A percentile compares a stretch with the other conserved stretches of the same genome.
Evolutionary conservation across 164 flowering plant species (phyloP).

Genomic region (Stephania yunnanensis): DNA sequence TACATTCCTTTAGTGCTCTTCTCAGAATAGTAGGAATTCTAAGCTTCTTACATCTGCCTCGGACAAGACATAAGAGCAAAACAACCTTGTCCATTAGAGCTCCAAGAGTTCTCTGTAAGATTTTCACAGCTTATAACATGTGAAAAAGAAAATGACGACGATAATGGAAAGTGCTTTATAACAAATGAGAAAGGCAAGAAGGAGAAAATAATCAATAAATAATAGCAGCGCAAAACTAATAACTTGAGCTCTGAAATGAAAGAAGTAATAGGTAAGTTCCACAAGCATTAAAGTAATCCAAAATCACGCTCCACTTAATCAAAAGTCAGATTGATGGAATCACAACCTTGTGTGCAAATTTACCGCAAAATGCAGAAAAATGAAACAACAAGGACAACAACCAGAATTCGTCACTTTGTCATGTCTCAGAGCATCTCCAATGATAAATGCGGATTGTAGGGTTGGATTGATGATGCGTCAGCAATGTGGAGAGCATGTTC

Average conservation of each 20-base stretch:
- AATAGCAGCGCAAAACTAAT: neutral
- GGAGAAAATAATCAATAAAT: neutral
- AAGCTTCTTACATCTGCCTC: constrained; percentile 33
- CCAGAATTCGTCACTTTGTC: too few species aligned
- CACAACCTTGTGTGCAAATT: too few species aligned
- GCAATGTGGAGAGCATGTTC: too few species aligned
- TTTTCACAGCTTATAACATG: neutral
- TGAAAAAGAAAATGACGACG: neutral
- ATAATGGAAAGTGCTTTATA: neutral
- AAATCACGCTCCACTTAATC: too few species aligned
- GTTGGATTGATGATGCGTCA: too few species aligned
- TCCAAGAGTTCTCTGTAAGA: constrained; percentile 50
- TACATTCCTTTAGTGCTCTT: constrained; percentile 47
- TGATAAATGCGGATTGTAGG: too few species aligned
- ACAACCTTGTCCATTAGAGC: constrained; percentile 67
- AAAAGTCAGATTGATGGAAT: too few species aligned
- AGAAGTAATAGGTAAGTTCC: neutral
- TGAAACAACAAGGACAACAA: too few species aligned
- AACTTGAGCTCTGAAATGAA: neutral
- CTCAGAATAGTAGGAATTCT: constrained; percentile 28
- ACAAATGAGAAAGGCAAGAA: neutral
- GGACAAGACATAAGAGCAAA: constrained; percentile 31
- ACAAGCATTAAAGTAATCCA: too few species aligned
- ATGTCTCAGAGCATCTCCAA: too few species aligned
- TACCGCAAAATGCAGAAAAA: too few species aligned